phyloP scores from a whole-genome alignment of 306 rosid species.

The Abrus pulchellus region DNA sequence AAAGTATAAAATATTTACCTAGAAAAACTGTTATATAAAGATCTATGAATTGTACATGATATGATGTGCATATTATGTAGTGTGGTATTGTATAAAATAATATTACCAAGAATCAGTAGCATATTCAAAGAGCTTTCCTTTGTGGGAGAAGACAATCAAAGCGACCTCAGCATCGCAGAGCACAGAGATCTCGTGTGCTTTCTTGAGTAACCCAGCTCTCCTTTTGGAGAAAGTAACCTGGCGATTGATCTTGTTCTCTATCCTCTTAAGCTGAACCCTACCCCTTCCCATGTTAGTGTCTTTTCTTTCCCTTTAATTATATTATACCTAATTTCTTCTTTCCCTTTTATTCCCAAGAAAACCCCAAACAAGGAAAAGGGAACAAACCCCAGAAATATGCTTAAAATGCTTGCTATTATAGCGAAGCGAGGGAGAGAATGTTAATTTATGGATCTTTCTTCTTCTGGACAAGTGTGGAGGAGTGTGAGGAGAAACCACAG shows the following conservation, averaged over 20 bases:
- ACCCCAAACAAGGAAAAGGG: constrained; percentile 55
- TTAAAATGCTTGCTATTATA: constrained; percentile 38
- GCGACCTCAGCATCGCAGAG: constrained; percentile 97
- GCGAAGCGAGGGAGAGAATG: constrained; percentile 20
- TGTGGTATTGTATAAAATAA: not conserved
- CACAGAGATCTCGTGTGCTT: constrained; percentile 97
- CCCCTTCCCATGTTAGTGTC: constrained; percentile 87
- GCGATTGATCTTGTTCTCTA: constrained; percentile 96
- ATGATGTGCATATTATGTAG: not conserved
- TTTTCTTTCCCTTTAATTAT: constrained; percentile 13
- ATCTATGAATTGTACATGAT: not conserved
- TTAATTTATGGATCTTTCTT: constrained; percentile 49
- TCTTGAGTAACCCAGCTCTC: constrained; percentile 89
- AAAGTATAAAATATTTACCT: not conserved
- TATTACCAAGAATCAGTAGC: constrained; percentile 70
- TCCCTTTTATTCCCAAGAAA: constrained; percentile 43
- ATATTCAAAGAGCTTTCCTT: constrained; percentile 92
- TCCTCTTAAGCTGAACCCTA: constrained; percentile 90
- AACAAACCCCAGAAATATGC: constrained; percentile 49
- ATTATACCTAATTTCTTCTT: constrained; percentile 24
- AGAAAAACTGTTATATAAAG: not conserved
- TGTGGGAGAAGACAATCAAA: constrained; percentile 93
- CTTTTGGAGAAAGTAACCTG: constrained; percentile 97
- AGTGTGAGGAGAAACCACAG: constrained; percentile 47
- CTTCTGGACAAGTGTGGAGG: constrained; percentile 53